Evolutionary conservation across 176 grass and related monocot genomes (phyloP).

Genomic region (Zoysia japonica): DNA sequence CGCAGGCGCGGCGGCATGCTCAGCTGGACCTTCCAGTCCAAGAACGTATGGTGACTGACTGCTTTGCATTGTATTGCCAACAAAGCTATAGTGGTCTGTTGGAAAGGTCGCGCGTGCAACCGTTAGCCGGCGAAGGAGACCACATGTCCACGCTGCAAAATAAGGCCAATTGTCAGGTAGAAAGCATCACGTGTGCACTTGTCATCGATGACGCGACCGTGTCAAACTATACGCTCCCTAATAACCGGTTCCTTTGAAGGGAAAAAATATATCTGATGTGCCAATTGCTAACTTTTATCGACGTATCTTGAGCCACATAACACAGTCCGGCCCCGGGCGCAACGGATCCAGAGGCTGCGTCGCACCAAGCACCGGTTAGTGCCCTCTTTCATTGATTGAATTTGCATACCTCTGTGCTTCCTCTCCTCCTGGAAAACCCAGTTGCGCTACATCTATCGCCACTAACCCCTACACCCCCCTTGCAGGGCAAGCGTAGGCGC

Average conservation of each 20-base stretch:
- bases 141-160: slow-evolving; percentile 7
- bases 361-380: not conserved
- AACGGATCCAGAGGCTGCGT: not conserved
- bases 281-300: not conserved
- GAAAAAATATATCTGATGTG: not conserved
- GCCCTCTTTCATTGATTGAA: slow-evolving; percentile 14
- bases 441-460: not conserved
- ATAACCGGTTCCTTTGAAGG: not conserved
- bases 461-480: not conserved
- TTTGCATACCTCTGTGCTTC: slow-evolving; percentile 4
- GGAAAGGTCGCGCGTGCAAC: slow-evolving; percentile 6
- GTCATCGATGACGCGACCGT: not conserved
- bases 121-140: not conserved
- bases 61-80: not conserved
- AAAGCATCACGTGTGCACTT: not conserved
- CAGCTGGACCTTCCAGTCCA: not conserved
- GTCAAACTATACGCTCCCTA: not conserved
- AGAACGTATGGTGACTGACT: not conserved
- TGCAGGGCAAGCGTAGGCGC: not conserved
- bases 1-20: not conserved
- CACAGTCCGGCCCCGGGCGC: not conserved
- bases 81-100: slow-evolving; percentile 17
- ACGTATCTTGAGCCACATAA: not conserved
- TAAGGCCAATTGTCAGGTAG: not conserved
- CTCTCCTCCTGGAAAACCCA: not conserved